Base-by-base conservation (phyloP, 441 rosid species). In the Macaranga tanarius region DNA sequence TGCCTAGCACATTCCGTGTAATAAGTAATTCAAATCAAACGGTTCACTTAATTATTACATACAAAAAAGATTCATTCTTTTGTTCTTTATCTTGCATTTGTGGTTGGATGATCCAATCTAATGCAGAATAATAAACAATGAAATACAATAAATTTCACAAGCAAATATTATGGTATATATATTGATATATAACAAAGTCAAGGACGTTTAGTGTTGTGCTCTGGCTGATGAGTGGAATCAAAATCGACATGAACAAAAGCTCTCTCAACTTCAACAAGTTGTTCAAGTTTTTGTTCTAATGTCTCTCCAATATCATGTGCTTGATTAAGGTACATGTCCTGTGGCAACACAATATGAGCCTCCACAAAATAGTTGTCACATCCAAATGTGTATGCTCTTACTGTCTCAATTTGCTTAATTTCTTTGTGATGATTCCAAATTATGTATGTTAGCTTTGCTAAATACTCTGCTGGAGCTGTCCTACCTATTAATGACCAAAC, bases 271-370 rank as follows among this genome's bases (percentile, higher is more conserved):
- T 90, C 87, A 23, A 87, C 82, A 60, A 90, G 88, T 55, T 80
- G 82, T 71, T 88, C 91, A 3, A 90, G 83, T 85, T 90, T 90
- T 76, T 87, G 89, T 47, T 90, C 89, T 62, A 90, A 91, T 15
- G 89, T 68, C 80, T 90, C 92, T 1, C 91, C 95, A 20, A 90
- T 88, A 67, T 88, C 82, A 68, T 90, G 95, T 13, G 95, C 90
- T 56, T 81, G 77, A 25, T 65, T 73, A 9, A 90, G 80, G 0
- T 80, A 59, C 91, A 88, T 90, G 67, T 88, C 90, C 42, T 79
- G 84, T 0, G 90, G 91, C 65, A 90, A 62, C 11, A 88, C 92
- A 25, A 90, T 78, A 63, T 88, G 85, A 1, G 79, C 96, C 71
- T 90, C 96, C 52, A 86, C 96, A 64, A 90, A 40, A 40, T 40